Percentiles rank a stretch among this genome's conserved stretches.
phyloP scores from a whole-genome alignment of 1,284 basidiomycete genomes.

The Pholiota adiposa region DNA sequence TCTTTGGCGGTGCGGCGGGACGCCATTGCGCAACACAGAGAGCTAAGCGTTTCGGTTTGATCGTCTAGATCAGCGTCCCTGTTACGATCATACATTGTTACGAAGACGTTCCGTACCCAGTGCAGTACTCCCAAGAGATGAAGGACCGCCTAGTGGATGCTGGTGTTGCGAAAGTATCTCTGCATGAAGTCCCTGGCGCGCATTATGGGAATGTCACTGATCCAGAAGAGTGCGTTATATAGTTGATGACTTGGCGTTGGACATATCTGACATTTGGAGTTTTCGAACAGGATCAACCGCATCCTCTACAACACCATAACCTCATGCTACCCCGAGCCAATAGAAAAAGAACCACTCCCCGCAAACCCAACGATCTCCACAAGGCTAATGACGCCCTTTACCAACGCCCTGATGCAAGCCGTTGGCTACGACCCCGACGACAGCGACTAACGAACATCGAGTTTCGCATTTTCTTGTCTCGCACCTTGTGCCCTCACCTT shows the following conservation, averaged over 20 bases:
- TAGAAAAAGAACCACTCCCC: neutral
- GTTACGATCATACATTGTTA: constrained; percentile 35
- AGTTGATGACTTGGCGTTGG: neutral
- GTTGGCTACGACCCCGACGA: constrained; percentile 13
- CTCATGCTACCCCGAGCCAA: constrained; percentile 15
- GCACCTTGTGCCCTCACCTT: neutral
- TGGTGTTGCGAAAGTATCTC: constrained; percentile 23
- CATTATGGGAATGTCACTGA: constrained; percentile 34
- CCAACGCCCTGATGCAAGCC: constrained; percentile 4
- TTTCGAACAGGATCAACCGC: constrained; percentile 13
- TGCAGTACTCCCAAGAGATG: constrained; percentile 28
- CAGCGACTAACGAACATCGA: neutral
- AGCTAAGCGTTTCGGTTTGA: neutral
- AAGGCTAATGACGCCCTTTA: constrained; percentile 15
- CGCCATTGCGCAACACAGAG: neutral
- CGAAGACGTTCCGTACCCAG: constrained; percentile 36
- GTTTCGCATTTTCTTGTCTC: neutral
- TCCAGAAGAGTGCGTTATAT: constrained; percentile 27
- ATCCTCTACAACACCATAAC: constrained; percentile 12
- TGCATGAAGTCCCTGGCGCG: constrained; percentile 32
- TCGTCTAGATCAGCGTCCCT: constrained; percentile 32
- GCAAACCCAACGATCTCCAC: neutral
- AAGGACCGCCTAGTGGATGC: constrained; percentile 23
- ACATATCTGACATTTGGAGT: neutral
- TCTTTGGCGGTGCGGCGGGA: too few species aligned